Base-by-base conservation (phyloP, 2,329 filamentous ascomycete genomes). In the Daldinia sp. region DNA sequence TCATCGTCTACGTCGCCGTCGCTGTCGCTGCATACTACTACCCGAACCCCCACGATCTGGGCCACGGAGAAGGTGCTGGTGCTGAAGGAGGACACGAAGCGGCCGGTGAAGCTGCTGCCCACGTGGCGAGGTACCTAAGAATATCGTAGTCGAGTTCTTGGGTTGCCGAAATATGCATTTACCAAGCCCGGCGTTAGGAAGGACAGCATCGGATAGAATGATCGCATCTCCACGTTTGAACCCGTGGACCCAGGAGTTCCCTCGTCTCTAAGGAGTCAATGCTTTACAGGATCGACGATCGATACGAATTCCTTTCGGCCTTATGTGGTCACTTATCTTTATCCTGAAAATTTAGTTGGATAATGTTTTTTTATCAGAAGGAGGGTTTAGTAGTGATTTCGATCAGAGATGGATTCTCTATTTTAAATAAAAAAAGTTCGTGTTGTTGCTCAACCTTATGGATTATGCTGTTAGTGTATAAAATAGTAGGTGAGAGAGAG, bases 1-100 rank as follows among this genome's bases (percentile, higher is more conserved):
- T 97, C 15, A 84, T 91, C 45, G 80, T 88, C 4, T 89, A 88
- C 69, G 72, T 87, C 43, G 83, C 84, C 27, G 86, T 89, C 67
- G 85, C 85, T 9, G 83, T 85, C 1, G 85, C 84, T 1, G 84
- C 85, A 1, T 85, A 78, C 65, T 86, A 83, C 71, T 87, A 84
- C 66, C 85, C 85, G 2, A 81, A 84, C 60, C 86, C 87, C 88
- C 1, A 87, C 87, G 70, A 84, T 80, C 55, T 82, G 73, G 70
- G 91, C 74, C 51, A 60, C 10, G 52, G 30, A 43, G 61, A 60
- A 7, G 52, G 30, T 35, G 61, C 29, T 23, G 25, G 17, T 1
- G 27, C 30, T 32, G 56, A 58, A 43, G 41, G 39, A 17, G 39
- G 39, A 27, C 6, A 17, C 1, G 39, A 45, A 45, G 39, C 21